A percentile compares a stretch with the other conserved stretches of the same genome.
Conservation (phyloP, 345 rosid species). For the Streptanthus diversifolius region DNA sequence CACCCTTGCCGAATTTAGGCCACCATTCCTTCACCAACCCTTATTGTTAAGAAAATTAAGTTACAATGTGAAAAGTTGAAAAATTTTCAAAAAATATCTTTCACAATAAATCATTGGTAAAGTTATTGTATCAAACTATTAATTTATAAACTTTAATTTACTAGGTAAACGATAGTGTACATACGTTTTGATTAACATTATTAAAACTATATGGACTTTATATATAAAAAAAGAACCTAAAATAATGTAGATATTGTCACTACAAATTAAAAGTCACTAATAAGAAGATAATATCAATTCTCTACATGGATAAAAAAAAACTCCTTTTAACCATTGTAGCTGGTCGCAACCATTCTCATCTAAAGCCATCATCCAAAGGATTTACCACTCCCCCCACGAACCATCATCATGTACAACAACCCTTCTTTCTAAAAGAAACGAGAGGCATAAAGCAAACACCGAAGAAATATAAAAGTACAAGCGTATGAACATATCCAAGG, state of each 20-base stretch:
- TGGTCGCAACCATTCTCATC: constrained; percentile 16
- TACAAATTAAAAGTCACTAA: background rate
- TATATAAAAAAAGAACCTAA: background rate
- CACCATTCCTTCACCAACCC: constrained; percentile 31
- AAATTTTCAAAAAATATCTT: background rate
- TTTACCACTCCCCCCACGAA: background rate
- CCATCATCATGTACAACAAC: constrained; percentile 31
- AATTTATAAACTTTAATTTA: background rate
- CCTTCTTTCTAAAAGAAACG: constrained; percentile 3
- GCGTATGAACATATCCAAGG: constrained; percentile 25
- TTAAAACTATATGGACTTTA: background rate
- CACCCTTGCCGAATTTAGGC: constrained; percentile 25
- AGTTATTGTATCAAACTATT: too few relatives aligned
- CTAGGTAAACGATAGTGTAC: background rate
- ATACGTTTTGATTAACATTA: background rate
- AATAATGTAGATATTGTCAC: background rate
- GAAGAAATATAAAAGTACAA: background rate
- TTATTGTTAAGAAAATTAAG: background rate
- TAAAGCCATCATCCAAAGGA: constrained; percentile 24
- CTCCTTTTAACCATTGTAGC: background rate
- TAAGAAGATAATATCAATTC: background rate
- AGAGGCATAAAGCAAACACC: background rate
- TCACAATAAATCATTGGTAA: background rate
- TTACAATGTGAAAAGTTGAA: background rate
- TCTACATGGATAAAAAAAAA: background rate